phyloP scores from a whole-genome alignment of 169 alveolate genomes.

The Cryptosporidium canis region DNA sequence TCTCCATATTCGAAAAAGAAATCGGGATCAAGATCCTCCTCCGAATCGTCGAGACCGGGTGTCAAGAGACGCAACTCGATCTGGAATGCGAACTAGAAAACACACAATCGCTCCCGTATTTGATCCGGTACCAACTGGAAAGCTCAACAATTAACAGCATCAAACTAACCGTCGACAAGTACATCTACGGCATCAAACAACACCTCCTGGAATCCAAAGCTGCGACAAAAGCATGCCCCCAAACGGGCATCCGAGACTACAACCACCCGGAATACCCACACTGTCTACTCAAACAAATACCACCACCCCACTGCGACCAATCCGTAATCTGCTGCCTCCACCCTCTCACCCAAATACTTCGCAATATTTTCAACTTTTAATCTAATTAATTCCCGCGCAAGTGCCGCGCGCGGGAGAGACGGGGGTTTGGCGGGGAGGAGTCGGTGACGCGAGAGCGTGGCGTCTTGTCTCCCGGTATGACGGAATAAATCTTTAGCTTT shows the following conservation, averaged over 20 bases:
- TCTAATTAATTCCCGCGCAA: not conserved
- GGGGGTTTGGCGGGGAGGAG: not conserved
- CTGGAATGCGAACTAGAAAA: constrained; percentile 63
- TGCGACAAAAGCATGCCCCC: not conserved
- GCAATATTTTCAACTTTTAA: not conserved
- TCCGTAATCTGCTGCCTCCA: not conserved
- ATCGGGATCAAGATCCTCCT: constrained; percentile 13
- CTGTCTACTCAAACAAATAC: not conserved
- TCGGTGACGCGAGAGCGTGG: too few species aligned
- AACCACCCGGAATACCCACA: not conserved
- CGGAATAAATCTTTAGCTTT: too few species aligned
- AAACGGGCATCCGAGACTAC: not conserved
- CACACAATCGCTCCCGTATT: constrained; percentile 19
- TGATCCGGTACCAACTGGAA: constrained; percentile 34
- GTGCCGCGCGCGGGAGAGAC: not conserved
- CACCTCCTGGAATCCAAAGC: not conserved
- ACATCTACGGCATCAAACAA: constrained; percentile 2
- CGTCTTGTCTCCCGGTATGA: too few species aligned
- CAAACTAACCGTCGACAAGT: constrained; percentile 32
- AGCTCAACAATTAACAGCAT: constrained; percentile 36
- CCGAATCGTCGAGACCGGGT: not conserved
- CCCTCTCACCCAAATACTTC: not conserved
- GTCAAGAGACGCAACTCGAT: constrained; percentile 15
- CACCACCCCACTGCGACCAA: not conserved
- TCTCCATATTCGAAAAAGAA: constrained; percentile 27